Evolutionary conservation across 2,329 filamentous ascomycete species (phyloP).

Genomic region (Colletotrichum paranaense): DNA sequence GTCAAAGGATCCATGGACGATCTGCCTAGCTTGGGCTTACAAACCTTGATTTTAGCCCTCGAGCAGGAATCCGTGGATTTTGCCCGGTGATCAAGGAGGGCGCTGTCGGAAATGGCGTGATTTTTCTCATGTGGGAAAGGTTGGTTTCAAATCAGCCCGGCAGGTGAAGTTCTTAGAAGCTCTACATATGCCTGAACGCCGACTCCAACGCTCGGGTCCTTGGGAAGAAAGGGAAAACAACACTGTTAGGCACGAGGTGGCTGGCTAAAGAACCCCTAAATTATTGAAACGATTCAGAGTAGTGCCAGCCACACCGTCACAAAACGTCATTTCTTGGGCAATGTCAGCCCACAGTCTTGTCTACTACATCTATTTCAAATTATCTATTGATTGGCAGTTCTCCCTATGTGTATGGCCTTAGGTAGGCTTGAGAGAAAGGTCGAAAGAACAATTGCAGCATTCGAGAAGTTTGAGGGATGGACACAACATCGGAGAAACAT

Average conservation of each 20-base stretch:
- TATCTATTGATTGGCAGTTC: neutral
- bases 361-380: neutral
- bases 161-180: neutral
- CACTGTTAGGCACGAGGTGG: neutral
- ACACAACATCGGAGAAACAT: neutral
- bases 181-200: neutral
- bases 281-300: neutral
- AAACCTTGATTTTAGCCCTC: neutral
- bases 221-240: neutral
- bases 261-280: neutral
- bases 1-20: neutral
- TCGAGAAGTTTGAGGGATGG: neutral
- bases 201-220: neutral
- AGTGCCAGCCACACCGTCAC: neutral
- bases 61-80: neutral
- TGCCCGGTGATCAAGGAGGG: neutral
- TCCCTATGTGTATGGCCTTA: too few relatives aligned
- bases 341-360: neutral
- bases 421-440: neutral
- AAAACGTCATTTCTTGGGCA: neutral
- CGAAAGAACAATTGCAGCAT: neutral
- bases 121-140: neutral
- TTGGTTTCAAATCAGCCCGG: neutral
- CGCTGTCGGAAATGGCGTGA: neutral
- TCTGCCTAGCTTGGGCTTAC: neutral